Evolutionary conservation across 1,284 basidiomycete species (phyloP).

Genomic region (Stygiomarasmius scandens): DNA sequence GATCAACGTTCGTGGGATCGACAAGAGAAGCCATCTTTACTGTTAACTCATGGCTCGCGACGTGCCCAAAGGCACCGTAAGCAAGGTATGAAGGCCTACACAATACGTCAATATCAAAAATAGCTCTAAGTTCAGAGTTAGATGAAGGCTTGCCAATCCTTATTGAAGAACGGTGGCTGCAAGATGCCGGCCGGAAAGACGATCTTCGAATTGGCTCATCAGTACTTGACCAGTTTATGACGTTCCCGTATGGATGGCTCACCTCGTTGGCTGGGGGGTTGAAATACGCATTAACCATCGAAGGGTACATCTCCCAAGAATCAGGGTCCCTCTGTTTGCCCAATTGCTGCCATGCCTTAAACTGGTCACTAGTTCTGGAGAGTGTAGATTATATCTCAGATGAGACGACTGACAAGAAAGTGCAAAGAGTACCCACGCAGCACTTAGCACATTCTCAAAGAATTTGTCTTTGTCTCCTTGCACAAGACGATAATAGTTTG

Average conservation of each 20-base stretch:
- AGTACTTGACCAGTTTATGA: background rate
- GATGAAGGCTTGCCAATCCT: slow-evolving; percentile 66
- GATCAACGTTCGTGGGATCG: background rate
- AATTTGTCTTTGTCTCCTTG: slow-evolving; percentile 71
- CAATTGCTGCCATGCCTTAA: slow-evolving; percentile 75
- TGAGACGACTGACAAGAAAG: background rate
- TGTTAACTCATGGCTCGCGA: slow-evolving; percentile 89
- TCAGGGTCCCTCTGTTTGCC: slow-evolving; percentile 75
- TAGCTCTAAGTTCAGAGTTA: background rate
- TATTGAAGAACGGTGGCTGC: slow-evolving; percentile 89
- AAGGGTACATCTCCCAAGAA: slow-evolving; percentile 89
- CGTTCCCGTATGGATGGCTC: slow-evolving; percentile 5
- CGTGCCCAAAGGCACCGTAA: slow-evolving; percentile 90
- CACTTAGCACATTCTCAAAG: slow-evolving; percentile 82
- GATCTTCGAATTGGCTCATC: slow-evolving; percentile 53
- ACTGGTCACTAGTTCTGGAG: slow-evolving; percentile 55
- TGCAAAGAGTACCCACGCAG: slow-evolving; percentile 46
- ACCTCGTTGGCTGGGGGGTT: slow-evolving; percentile 82
- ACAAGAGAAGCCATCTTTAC: slow-evolving; percentile 48
- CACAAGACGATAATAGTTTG: slow-evolving; percentile 75
- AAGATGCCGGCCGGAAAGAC: slow-evolving; percentile 97
- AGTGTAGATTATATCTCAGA: slow-evolving; percentile 11
- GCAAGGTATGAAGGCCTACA: slow-evolving; percentile 83
- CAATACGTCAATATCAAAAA: slow-evolving; percentile 3
- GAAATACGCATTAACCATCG: slow-evolving; percentile 81